Evolutionary conservation across 202 grass and related monocot genomes (phyloP).

Genomic region (Setaria italica): DNA sequence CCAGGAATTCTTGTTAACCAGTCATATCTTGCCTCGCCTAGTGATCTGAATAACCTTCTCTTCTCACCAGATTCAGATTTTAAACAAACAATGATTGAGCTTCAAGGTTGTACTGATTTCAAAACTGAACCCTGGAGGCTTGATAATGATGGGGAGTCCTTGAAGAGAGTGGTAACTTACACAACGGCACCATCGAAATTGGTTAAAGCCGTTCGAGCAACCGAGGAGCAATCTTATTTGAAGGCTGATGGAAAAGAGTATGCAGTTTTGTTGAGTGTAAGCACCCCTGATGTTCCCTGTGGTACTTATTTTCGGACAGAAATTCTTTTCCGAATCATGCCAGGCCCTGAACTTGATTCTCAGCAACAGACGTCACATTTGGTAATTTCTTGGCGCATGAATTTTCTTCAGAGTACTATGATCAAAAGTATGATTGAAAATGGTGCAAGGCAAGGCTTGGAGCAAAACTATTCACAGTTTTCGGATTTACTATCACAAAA

Average conservation of each 20-base stretch:
- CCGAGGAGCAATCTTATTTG: constrained; percentile 90
- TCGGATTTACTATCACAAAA: constrained; percentile 76
- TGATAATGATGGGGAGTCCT: constrained; percentile 65
- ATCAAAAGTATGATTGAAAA: constrained; percentile 91
- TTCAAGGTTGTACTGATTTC: constrained; percentile 76
- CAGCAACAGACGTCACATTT: constrained; percentile 75
- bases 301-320: constrained; percentile 86
- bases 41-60: constrained; percentile 79
- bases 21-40: constrained; percentile 65
- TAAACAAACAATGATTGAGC: constrained; percentile 66
- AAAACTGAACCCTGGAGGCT: constrained; percentile 79
- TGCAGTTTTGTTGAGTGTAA: constrained; percentile 77
- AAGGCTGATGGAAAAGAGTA: constrained; percentile 77
- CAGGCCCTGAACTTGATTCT: constrained; percentile 74
- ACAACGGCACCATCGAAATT: constrained; percentile 85
- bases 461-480: constrained; percentile 83
- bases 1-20: constrained; percentile 81
- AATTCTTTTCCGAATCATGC: constrained; percentile 81
- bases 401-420: constrained; percentile 97
- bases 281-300: constrained; percentile 88
- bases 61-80: constrained; percentile 91
- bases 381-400: constrained; percentile 89
- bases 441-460: constrained; percentile 89
- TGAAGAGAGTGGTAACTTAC: constrained; percentile 81
- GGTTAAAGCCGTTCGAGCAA: constrained; percentile 90